Evolutionary conservation across 257 asterid species (phyloP), one percentile per base, ranked within the genome.

Genomic region (Euphrasia confusa): DNA sequence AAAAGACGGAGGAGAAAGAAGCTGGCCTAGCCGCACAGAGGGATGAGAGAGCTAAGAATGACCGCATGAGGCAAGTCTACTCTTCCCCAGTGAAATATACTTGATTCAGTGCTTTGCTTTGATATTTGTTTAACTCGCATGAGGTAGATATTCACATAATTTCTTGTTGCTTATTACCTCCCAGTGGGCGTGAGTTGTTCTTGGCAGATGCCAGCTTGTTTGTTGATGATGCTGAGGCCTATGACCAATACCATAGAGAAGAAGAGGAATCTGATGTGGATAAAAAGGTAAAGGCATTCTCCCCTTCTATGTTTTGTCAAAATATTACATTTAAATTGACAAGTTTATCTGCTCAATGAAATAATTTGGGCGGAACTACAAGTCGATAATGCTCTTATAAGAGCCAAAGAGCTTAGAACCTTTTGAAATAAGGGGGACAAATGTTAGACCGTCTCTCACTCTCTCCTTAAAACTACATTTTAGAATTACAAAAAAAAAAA

Each of bases 41-140:
- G 71, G 99, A 97, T 18, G 99, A 93, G 61, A 85, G 97, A 78
- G 99, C 96, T 68, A 93, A 93, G 84, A 87, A 87, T 70, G 99
- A 93, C 74, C 89, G 99, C 55, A 87, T 89, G 99, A 93, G 99
- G 99, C 83, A 63, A 66, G 73, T 61, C 52, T 57, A 55, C 61
- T 60, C 24, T 37, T 10, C 42, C 42, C 42, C 11, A 7, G 17
- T 5, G 40, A 61, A 50, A 62, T 63, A 37, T 37, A 5, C 24
- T 54, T 18, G 49, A 24, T 27, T 42, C 30, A 49, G 17, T 49
- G 39, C 9, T 17, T 71, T 49, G 39, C 9, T 17, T 71, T 44
- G 42, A 5, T 27, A 18, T 26, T 63, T 8, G 13, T 61, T 50
- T 9, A 8, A 15, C 27, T 49, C 60, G 54, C 10, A 10, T 48